These are phyloP conservation scores for Peterozyma xylosa DNA, from an alignment of 805 yeast species.

Conservation along the genomic window DNA sequence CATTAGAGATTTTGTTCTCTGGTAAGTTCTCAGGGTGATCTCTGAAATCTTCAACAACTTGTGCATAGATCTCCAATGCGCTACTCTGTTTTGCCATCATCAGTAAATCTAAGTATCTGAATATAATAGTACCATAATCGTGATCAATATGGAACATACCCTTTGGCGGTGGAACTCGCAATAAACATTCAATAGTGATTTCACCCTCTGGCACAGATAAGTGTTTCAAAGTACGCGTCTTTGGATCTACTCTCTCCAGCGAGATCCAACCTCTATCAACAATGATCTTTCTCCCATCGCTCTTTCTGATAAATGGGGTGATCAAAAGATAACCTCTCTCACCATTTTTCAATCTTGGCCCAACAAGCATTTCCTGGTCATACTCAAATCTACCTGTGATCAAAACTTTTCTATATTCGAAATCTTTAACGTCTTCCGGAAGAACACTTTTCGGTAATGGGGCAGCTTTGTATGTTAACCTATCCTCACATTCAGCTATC, in stretches of 20 bases:
- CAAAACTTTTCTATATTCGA: conserved; percentile 77
- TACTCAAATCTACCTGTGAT: conserved; percentile 76
- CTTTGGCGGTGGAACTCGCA: conserved; percentile 60
- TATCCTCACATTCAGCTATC: conserved; percentile 76
- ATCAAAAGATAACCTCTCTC: conserved; percentile 69
- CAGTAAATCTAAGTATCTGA: conserved; percentile 73
- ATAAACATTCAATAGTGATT: conserved; percentile 64
- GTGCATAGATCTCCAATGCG: conserved; percentile 67
- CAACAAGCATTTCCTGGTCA: conserved; percentile 82
- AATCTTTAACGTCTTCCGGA: conserved; percentile 59
- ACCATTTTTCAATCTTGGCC: conserved; percentile 75
- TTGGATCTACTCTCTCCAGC: conserved; percentile 56
- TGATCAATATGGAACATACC: conserved; percentile 63
- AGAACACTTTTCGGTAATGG: conserved; percentile 63
- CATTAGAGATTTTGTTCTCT: conserved; percentile 8
- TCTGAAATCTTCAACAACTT: conserved; percentile 58
- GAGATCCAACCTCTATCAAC: conserved; percentile 91
- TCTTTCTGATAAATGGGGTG: conserved; percentile 72
- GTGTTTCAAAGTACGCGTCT: conserved; percentile 49
- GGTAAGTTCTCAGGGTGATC: conserved; percentile 49
- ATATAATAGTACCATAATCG: conserved; percentile 58
- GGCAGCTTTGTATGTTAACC: conserved; percentile 65
- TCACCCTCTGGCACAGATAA: conserved; percentile 68
- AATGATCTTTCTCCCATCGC: conserved; percentile 70
- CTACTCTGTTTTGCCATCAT: conserved; percentile 70